Evolutionary conservation across 129 eudicot genomes (phyloP), one percentile per base, ranked within the genome.

Genomic region (Arctium lappa): DNA sequence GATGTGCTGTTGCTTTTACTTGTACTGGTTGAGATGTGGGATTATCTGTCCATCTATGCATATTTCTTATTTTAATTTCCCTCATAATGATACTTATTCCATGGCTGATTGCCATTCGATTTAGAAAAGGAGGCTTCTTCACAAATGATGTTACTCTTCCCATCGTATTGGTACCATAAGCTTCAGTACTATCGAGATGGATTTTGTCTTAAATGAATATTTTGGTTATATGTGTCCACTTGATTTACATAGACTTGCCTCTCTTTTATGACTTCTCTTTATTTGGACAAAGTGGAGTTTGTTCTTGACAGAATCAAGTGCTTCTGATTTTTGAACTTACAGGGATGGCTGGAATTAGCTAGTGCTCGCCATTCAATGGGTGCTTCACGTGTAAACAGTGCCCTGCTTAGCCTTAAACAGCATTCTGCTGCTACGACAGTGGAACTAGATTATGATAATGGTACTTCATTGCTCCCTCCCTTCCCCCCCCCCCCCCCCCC

Each of bases 341-440:
- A 94, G 98, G 97, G 98, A 87, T 95, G 97, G 97, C 73, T 94
- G 85, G 97, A 94, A 39, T 81, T 94, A 72, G 94, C 97, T 0
- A 87, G 98, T 88, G 98, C 97, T 78, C 89, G 97, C 4, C 89
- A 94, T 81, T 92, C 98, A 22, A 91, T 94, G 98, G 98, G 98
- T 72, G 84, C 86, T 88, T 91, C 94, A 44, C 97, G 98, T 38
- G 83, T 95, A 46, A 92, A 86, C 81, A 86, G 84, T 66, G 86
- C 90, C 37, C 87, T 92, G 85, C 88, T 95, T 78, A 90, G 85
- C 81, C 98, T 88, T 83, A 92, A 95, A 89, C 78, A 79, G 34
- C 98, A 90, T 79, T 34, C 82, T 82, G 97, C 98, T 86, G 88
- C 97, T 70, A 95, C 97, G 16, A 70, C 86, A 39, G 83, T 92